Evolutionary conservation across 2,329 filamentous ascomycete genomes (phyloP), one percentile per base, ranked within the genome.

Genomic region (Aspergillus novofumigatus): DNA sequence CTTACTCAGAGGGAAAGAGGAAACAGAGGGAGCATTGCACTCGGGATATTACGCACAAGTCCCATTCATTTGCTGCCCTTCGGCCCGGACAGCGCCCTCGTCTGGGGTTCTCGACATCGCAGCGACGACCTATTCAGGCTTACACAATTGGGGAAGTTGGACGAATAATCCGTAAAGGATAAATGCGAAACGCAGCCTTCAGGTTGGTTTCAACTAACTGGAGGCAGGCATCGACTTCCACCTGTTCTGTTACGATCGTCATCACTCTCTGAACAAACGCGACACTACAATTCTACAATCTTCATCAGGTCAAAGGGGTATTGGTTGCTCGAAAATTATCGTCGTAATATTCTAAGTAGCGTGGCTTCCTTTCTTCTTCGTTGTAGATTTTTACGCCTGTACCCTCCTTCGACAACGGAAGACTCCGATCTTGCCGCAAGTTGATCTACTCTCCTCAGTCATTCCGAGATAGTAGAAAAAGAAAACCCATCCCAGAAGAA

Each of bases 381-480:
- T n/a, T 45, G 42, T 45, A 45, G 21, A 21, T 45, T 23, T 45
- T 44, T 45, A 9, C n/a, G n/a, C 20, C 42, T 21, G 41, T 11
- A 44, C 41, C 41, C n/a, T 21, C 8, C 9, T 23, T 44, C n/a
- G 41, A 11, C n/a, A 17, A 17, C 14, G 9, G n/a, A 44, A 20
- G 41, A 21, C 6, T 17, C 44, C 44, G 21, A 26, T 21, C 11
- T 11, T 1, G 21, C 17, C 11, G 23, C 44, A 47, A 23, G 11
- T 26, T 14, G 44, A 25, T 47, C 23, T 47, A 47, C 44, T 26
- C 21, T 47, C 23, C 21, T 20, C 44, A 9, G 11, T 47, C 20
- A 50, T 47, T 21, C 23, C 42, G 48, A 49, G 55, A 47, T 38
- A 57, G 41, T 51, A 45, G 51, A 52, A 25, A 32, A 54, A 56